Base-by-base conservation (phyloP, 148 eudicot species). In the Cornus controversa region DNA sequence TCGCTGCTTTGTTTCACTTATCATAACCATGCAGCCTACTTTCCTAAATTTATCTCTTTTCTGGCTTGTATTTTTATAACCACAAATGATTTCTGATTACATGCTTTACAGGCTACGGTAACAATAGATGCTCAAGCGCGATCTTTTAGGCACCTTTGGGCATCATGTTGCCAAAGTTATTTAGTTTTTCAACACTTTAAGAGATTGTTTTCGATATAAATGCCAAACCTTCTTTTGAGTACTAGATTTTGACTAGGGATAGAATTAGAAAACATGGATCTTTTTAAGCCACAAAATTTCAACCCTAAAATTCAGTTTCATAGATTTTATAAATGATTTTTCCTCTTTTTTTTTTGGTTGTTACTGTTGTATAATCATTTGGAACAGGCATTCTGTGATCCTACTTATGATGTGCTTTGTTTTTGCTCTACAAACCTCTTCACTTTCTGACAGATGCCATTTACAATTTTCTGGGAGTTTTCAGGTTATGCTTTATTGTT, bases 401-500 rank as follows among this genome's bases (percentile, higher is more conserved):
- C 18, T 50, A 3, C 57, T 50, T 50, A 50, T 50, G 10, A 40
- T 40, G 8, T 40, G 45, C 8, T 40, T 6, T 31, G 34, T 31
- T 40, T 40, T 40, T 40, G 8, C 45, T 40, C 10, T 40, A 40
- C 45, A 9, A 40, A 40, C 7, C 45, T 40, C 10, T 40, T 40
- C 8, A 40, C 1, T 40, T 40, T 40, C 45, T 40, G 45, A 40
- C 9, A 40, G 9, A 6, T 16, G 57, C 57, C 57, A 50, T 50
- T 50, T 50, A 60, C 5, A 6, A 60, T 69, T 58, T 68, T 31
- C n/a, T 31, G 42, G 64, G 31, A 70, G 42, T 78, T 45, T 76
- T 78, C 81, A 86, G 89, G 79, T 73, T 70, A 77, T 80, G 80
- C 66, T 40, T 40, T 34, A 53, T 63, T n/a, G 53, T 66, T 34